A percentile compares a stretch with the other conserved stretches of the same genome.
phyloP scores from a whole-genome alignment of 2,329 filamentous ascomycete species.

The Colletotrichum chlorophyti region DNA sequence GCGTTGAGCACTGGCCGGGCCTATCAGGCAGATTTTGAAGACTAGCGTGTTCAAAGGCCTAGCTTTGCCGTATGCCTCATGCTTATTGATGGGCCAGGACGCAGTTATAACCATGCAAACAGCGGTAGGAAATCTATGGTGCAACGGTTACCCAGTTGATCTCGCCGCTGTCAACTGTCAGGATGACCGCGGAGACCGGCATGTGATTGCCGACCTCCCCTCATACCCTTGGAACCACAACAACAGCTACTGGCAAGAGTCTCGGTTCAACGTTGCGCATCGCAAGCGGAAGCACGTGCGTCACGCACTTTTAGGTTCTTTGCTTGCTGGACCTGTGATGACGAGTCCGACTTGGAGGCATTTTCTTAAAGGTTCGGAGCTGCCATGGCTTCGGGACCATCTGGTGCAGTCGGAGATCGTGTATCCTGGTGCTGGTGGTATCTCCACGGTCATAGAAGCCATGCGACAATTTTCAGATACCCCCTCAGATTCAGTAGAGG shows the following conservation, averaged over 20 bases:
- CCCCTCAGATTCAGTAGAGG: neutral
- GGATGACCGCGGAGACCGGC: neutral
- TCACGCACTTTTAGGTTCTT: slow-evolving; percentile 20
- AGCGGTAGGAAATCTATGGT: slow-evolving; percentile 1
- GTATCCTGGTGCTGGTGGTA: slow-evolving; percentile 44
- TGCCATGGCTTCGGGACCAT: slow-evolving; percentile 56
- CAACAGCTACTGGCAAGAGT: slow-evolving; percentile 21
- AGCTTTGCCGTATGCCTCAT: neutral
- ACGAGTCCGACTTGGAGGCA: slow-evolving; percentile 1
- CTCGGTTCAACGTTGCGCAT: slow-evolving; percentile 15
- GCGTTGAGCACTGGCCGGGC: slow-evolving; percentile 55
- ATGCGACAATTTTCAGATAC: slow-evolving; percentile 4
- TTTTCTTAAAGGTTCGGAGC: slow-evolving; percentile 35
- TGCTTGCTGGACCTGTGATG: slow-evolving; percentile 29
- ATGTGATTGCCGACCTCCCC: slow-evolving; percentile 27
- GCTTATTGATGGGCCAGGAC: neutral
- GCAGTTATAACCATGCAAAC: slow-evolving; percentile 2
- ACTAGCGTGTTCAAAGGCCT: slow-evolving; percentile 7
- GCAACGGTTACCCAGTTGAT: neutral
- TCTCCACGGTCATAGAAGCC: slow-evolving; percentile 36
- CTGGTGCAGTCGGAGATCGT: slow-evolving; percentile 50
- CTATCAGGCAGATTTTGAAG: slow-evolving; percentile 56
- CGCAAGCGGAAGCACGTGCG: slow-evolving; percentile 10
- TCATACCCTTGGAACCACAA: slow-evolving; percentile 30
- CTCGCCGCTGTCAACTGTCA: slow-evolving; percentile 28